Evolutionary conservation across 352 stramenopile species (phyloP).

Genomic region (Stephanocyclus meneghinianus): DNA sequence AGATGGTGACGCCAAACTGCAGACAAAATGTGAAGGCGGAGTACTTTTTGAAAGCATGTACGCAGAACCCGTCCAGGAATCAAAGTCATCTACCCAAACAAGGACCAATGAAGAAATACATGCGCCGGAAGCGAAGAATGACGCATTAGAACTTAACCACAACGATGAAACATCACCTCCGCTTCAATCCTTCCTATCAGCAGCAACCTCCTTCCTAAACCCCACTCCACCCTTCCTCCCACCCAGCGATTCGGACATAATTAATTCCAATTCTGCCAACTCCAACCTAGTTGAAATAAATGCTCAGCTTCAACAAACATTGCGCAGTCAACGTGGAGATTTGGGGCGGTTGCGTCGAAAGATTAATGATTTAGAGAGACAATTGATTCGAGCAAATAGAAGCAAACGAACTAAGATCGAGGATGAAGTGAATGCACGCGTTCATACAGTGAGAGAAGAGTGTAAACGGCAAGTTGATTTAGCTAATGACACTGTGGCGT

Average conservation of each 20-base stretch:
- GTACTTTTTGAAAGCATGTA: too few species aligned
- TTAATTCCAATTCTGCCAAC: constrained; percentile 1
- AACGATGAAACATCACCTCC: neutral
- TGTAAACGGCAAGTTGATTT: constrained; percentile 20
- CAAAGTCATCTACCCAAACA: neutral
- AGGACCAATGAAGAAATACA: neutral
- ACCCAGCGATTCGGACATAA: constrained; percentile 15
- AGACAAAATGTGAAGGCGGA: too few species aligned
- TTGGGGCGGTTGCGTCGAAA: constrained; percentile 28
- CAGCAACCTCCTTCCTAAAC: neutral
- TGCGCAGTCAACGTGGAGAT: constrained; percentile 21
- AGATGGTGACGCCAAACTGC: too few species aligned
- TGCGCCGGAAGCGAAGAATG: neutral
- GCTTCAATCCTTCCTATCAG: neutral
- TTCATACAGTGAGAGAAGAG: constrained; percentile 11
- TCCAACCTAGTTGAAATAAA: constrained; percentile 23
- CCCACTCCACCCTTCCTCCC: constrained; percentile 6
- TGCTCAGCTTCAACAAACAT: constrained; percentile 20
- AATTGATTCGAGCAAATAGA: constrained; percentile 16
- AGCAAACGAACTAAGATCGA: neutral
- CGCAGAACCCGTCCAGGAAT: too few species aligned
- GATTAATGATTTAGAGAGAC: constrained; percentile 28
- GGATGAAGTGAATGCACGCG: constrained; percentile 15
- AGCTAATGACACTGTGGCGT: constrained; percentile 14
- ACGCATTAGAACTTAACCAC: neutral